These are phyloP conservation scores for Calonectria hongkongensis DNA, from an alignment of 2,329 filamentous ascomycete species.

Conservation along the genomic window DNA sequence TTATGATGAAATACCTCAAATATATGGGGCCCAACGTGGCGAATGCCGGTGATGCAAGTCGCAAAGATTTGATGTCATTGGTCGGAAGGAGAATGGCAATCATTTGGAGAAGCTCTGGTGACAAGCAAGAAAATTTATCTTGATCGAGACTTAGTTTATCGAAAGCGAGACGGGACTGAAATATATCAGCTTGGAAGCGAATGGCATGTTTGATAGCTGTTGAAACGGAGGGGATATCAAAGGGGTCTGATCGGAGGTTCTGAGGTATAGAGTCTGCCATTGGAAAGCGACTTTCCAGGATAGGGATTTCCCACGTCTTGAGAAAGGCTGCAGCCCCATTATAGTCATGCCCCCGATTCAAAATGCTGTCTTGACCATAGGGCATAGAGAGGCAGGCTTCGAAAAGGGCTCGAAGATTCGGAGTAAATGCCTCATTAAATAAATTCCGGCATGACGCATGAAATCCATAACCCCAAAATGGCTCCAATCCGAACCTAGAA, in stretches of 20 bases:
- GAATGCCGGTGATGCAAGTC: conserved; percentile 42
- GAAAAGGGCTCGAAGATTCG: conserved; percentile 32
- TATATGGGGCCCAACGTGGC: conserved; percentile 31
- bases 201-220: conserved; percentile 21
- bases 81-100: conserved; percentile 35
- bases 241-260: conserved; percentile 31
- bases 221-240: conserved; percentile 17
- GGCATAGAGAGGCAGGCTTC: conserved; percentile 37
- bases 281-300: conserved; percentile 17
- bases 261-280: conserved; percentile 4
- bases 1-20: conserved; percentile 20
- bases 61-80: conserved; percentile 36
- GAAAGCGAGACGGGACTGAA: conserved; percentile 22
- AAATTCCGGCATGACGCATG: conserved; percentile 45
- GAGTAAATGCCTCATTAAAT: neutral
- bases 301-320: neutral
- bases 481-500: conserved; percentile 1
- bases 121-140: conserved; percentile 37
- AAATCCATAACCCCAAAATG: conserved; percentile 38
- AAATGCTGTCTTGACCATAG: neutral
- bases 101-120: conserved; percentile 41
- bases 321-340: conserved; percentile 15
- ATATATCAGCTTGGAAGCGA: conserved; percentile 23
- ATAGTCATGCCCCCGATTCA: conserved; percentile 46
- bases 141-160: neutral